Base-by-base conservation (phyloP, 345 rosid genomes). In the Eutrema japonicum region DNA sequence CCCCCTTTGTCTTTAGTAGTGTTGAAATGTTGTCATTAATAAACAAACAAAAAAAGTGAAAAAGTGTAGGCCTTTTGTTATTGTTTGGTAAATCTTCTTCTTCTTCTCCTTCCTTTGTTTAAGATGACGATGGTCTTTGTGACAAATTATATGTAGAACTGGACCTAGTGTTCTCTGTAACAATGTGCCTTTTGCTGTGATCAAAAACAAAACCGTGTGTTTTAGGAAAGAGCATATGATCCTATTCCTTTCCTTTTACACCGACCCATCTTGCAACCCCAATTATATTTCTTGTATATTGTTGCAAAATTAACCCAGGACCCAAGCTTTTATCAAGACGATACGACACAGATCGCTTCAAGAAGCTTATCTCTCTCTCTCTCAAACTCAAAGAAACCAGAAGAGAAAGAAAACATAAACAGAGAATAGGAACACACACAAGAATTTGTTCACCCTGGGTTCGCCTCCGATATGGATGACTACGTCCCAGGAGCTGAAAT, bases 101-200 rank as follows among this genome's bases (percentile, higher is more conserved):
- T 64, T 53, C 16, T 29, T 43, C 26, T 41, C 29, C 55, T 65
- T 46, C 46, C 33, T 32, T 42, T 51, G 18, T 13, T 43, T 41
- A 43, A 22, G 32, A 14, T 67, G 41, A n/a, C 27, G 29, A 33
- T 61, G 36, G 45, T 74, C 14, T 56, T 7, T 38, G 14, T 48
- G 41, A 42, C 40, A 58, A 18, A 58, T 42, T 10, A 42, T 59
- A 50, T 75, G 63, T 52, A 41, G 14, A 68, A 42, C 10, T 49
- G 36, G 54, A 51, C 62, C 40, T 55, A 18, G 8, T 11, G 33
- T 36, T 37, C 4, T 64, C 6, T 52, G 5, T 68, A 29, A 6
- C 35, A 33, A n/a, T 62, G 69, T 66, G 60, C 26, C 29, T 27
- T 67, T 13, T 67, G 18, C 2, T 54, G 73, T 55, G 16, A 55